phyloP scores from a whole-genome alignment of 768 basidiomycete species.

The Tylopilus vinaceipallidus region DNA sequence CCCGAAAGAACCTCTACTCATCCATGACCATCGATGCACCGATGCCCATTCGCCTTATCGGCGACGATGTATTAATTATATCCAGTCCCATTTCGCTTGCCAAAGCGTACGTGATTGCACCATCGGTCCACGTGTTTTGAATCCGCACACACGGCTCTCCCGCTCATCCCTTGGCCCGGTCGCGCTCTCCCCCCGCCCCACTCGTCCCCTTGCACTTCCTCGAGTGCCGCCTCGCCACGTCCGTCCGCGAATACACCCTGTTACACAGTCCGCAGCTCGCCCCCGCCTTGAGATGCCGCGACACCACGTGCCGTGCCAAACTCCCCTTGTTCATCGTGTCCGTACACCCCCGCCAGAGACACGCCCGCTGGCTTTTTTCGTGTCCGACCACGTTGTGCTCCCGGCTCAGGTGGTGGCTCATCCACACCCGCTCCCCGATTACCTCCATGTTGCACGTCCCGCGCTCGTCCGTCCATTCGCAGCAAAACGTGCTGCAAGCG shows the following conservation, averaged over 20 bases:
- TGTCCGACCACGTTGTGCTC: constrained; percentile 19
- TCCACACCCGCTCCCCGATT: constrained; percentile 18
- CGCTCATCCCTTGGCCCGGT: constrained; percentile 1
- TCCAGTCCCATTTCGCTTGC: neutral
- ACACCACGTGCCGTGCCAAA: constrained; percentile 25
- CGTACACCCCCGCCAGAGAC: constrained; percentile 23
- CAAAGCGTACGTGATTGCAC: neutral
- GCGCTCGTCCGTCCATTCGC: constrained; percentile 23
- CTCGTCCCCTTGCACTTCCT: constrained; percentile 29
- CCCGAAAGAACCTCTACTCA: neutral
- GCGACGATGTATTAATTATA: neutral
- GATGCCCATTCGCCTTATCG: neutral
- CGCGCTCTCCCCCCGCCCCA: neutral
- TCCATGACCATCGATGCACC: too few relatives aligned
- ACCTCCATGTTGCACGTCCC: constrained; percentile 22
- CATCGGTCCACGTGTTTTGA: neutral
- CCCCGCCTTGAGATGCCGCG: constrained; percentile 20
- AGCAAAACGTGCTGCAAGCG: constrained; percentile 1
- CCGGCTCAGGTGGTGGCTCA: constrained; percentile 23
- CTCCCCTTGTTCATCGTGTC: constrained; percentile 29
- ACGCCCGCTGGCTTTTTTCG: constrained; percentile 13
- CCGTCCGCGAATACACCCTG: constrained; percentile 26
- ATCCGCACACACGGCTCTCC: too few relatives aligned
- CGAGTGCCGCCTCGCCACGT: constrained; percentile 26
- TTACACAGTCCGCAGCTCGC: constrained; percentile 22